phyloP scores from a whole-genome alignment of 2,329 filamentous ascomycete species.

The Ascochyta clinopodiicola region DNA sequence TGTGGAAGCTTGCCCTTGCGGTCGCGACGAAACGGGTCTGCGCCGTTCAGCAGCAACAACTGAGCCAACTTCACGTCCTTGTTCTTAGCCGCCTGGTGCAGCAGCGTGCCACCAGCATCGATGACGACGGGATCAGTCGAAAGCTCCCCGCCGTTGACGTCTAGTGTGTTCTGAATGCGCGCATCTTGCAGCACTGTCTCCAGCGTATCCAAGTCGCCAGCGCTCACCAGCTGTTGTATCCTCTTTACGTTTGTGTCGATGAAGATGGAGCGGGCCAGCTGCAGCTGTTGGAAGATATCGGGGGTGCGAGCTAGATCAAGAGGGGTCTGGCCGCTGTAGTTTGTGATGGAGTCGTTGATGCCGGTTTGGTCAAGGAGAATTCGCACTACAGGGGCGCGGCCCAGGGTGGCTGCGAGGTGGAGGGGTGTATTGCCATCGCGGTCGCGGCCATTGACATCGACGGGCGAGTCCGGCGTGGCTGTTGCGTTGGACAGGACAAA shows the following conservation, averaged over 20 bases:
- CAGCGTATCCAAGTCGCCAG: conserved; percentile 76
- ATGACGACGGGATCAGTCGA: conserved; percentile 79
- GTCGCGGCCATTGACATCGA: conserved; percentile 90
- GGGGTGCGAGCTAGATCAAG: conserved; percentile 89
- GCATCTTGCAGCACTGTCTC: conserved; percentile 84
- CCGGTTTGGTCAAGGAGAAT: conserved; percentile 80
- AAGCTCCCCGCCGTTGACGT: conserved; percentile 91
- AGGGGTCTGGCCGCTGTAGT: conserved; percentile 82
- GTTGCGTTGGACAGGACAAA: conserved; percentile 78
- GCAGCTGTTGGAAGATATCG: conserved; percentile 94
- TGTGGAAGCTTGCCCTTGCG: conserved; percentile 95
- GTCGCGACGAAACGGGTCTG: conserved; percentile 93
- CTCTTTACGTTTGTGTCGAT: conserved; percentile 85
- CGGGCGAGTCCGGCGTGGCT: conserved; percentile 60
- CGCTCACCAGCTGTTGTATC: conserved; percentile 78
- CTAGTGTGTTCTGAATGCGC: conserved; percentile 82
- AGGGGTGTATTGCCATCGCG: conserved; percentile 93
- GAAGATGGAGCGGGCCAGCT: conserved; percentile 87
- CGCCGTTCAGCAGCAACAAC: conserved; percentile 87
- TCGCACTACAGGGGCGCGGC: conserved; percentile 79
- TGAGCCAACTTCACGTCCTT: conserved; percentile 89
- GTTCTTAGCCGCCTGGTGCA: conserved; percentile 91
- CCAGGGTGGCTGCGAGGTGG: conserved; percentile 84
- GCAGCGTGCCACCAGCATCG: conserved; percentile 84
- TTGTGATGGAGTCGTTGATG: conserved; percentile 87